These are phyloP conservation scores for Colletotrichum karsti DNA, from an alignment of 2,329 filamentous ascomycete species.

Conservation along the genomic window DNA sequence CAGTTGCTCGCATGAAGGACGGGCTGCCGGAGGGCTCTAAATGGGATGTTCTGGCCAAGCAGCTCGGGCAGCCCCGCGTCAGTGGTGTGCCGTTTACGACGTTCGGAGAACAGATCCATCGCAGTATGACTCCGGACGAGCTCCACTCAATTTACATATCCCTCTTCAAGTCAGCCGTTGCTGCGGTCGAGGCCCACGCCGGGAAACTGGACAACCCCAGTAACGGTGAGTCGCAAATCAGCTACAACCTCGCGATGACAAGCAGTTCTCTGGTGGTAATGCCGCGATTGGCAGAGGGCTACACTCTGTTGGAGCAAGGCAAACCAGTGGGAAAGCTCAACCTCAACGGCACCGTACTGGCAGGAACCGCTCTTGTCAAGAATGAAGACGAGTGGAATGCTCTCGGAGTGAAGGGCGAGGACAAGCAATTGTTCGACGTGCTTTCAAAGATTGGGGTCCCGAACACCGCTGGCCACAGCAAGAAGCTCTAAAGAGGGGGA, in stretches of 20 bases:
- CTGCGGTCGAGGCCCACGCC: constrained; percentile 41
- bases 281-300: constrained; percentile 63
- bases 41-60: constrained; percentile 62
- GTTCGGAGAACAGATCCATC: constrained; percentile 49
- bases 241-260: constrained; percentile 72
- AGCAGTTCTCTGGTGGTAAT: constrained; percentile 59
- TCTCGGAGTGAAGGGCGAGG: constrained; percentile 41
- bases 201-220: constrained; percentile 29
- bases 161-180: constrained; percentile 55
- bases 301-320: constrained; percentile 37
- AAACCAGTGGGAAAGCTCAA: constrained; percentile 51
- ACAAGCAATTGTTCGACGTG: constrained; percentile 42
- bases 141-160: constrained; percentile 53
- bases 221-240: constrained; percentile 59
- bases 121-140: constrained; percentile 42
- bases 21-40: constrained; percentile 46
- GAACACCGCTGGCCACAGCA: neutral
- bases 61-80: constrained; percentile 33
- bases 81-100: constrained; percentile 50
- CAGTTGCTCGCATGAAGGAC: constrained; percentile 68
- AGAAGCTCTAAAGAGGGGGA: constrained; percentile 5
- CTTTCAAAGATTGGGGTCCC: constrained; percentile 51
- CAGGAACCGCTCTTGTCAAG: constrained; percentile 71
- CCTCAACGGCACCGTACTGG: constrained; percentile 70
- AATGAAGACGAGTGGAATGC: constrained; percentile 65